Conservation (phyloP, 2,329 filamentous ascomycete species). For the Ramichloridium luteum region DNA sequence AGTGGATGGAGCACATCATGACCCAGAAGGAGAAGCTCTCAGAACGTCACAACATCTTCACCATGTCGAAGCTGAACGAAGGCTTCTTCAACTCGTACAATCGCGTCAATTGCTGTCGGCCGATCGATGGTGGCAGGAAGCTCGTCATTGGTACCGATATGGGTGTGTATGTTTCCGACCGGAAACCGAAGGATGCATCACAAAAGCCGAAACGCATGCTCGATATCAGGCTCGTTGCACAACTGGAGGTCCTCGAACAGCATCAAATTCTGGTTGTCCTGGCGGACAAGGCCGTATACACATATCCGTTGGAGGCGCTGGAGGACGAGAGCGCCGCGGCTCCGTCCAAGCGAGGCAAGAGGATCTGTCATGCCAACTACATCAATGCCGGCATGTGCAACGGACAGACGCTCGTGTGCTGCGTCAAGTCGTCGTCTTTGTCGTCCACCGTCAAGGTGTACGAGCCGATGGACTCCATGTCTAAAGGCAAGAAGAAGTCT, state of each 20-base stretch:
- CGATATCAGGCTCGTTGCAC: slow-evolving; percentile 76
- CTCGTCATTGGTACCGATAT: slow-evolving; percentile 88
- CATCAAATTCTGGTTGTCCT: slow-evolving; percentile 84
- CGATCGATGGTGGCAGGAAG: slow-evolving; percentile 90
- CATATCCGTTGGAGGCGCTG: slow-evolving; percentile 75
- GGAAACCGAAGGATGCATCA: slow-evolving; percentile 69
- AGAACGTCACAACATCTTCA: slow-evolving; percentile 60
- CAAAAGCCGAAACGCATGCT: slow-evolving; percentile 68
- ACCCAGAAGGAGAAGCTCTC: slow-evolving; percentile 76
- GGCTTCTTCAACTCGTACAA: slow-evolving; percentile 85
- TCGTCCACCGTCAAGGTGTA: slow-evolving; percentile 99
- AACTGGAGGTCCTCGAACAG: slow-evolving; percentile 92
- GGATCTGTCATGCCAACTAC: slow-evolving; percentile 96
- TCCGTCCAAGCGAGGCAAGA: slow-evolving; percentile 74
- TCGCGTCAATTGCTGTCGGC: slow-evolving; percentile 86
- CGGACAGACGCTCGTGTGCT: slow-evolving; percentile 87
- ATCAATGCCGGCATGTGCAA: slow-evolving; percentile 96
- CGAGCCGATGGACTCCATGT: slow-evolving; percentile 89
- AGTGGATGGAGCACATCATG: slow-evolving; percentile 95
- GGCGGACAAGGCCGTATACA: slow-evolving; percentile 83
- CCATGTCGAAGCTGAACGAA: slow-evolving; percentile 58
- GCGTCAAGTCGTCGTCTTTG: slow-evolving; percentile 84
- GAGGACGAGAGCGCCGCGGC: slow-evolving; percentile 66
- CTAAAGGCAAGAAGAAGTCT: slow-evolving; percentile 73
- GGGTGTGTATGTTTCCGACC: slow-evolving; percentile 84